Conservation (phyloP, 2,329 filamentous ascomycete species). For the Neonectria faginata region DNA sequence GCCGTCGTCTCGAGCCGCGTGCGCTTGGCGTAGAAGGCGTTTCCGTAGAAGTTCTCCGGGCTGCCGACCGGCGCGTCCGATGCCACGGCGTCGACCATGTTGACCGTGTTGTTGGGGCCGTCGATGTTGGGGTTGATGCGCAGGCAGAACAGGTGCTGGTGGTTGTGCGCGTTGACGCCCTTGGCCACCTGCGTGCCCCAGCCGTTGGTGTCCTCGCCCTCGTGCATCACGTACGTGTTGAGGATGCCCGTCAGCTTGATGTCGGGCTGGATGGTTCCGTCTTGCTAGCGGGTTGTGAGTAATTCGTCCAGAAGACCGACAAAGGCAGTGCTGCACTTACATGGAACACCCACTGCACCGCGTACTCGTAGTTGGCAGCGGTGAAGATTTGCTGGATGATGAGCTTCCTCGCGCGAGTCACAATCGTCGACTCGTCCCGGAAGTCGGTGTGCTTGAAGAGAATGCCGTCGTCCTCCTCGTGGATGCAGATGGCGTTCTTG, state of each 20-base stretch:
- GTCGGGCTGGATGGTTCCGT: constrained; percentile 91
- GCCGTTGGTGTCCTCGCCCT: constrained; percentile 82
- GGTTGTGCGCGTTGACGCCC: constrained; percentile 89
- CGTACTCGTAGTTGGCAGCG: constrained; percentile 95
- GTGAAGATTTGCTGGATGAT: constrained; percentile 94
- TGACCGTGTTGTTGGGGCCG: constrained; percentile 85
- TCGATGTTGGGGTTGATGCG: constrained; percentile 90
- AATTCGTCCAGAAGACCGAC: background rate
- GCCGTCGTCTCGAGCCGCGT: constrained; percentile 80
- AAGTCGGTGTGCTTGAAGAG: constrained; percentile 97
- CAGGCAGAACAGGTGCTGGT: constrained; percentile 94
- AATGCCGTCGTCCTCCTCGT: constrained; percentile 92
- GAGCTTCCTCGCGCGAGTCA: constrained; percentile 87
- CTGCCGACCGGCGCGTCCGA: constrained; percentile 82
- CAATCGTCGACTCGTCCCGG: constrained; percentile 86
- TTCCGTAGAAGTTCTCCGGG: constrained; percentile 86
- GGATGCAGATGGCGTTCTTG: constrained; percentile 95
- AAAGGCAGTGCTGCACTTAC: background rate
- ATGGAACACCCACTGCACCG: constrained; percentile 78
- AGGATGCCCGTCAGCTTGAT: constrained; percentile 92
- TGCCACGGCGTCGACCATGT: constrained; percentile 80
- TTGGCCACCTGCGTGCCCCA: constrained; percentile 93
- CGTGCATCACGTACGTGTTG: constrained; percentile 87
- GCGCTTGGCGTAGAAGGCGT: constrained; percentile 88
- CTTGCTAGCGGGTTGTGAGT: constrained; percentile 61